Percentiles rank a stretch among this genome's conserved stretches.
Conservation (phyloP, 2,329 filamentous ascomycete genomes). For the Basipetospora chlamydospora region DNA sequence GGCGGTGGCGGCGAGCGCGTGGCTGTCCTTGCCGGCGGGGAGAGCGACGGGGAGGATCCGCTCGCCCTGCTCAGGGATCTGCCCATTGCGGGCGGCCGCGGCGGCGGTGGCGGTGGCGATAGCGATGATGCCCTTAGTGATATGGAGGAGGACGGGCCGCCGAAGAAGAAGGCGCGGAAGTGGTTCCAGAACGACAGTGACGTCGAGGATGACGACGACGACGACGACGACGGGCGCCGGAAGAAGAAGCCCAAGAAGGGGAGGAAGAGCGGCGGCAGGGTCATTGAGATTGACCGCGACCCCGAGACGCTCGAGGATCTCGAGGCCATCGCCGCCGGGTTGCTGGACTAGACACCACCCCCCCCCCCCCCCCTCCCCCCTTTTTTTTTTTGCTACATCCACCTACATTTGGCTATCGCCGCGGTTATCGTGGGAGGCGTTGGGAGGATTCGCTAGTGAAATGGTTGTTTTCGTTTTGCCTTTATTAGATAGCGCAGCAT, state of each 20-base stretch:
- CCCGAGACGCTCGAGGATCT: slow-evolving; percentile 69
- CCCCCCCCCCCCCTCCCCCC: too few relatives aligned
- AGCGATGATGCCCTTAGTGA: too few relatives aligned
- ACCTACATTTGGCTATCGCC: too few relatives aligned
- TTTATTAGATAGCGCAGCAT: too few relatives aligned
- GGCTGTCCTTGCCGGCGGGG: slow-evolving; percentile 22
- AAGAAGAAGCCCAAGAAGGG: slow-evolving; percentile 25
- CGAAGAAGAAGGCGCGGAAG: slow-evolving; percentile 48
- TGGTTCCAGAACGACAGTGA: slow-evolving; percentile 30
- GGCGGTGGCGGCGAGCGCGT: slow-evolving; percentile 15
- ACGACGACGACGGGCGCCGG: slow-evolving; percentile 24
- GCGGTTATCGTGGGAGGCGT: too few relatives aligned
- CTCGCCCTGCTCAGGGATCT: slow-evolving; percentile 43
- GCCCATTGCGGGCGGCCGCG: slow-evolving; percentile 33
- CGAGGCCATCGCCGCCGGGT: slow-evolving; percentile 59
- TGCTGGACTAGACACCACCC: slow-evolving; percentile 45
- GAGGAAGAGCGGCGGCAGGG: slow-evolving; percentile 33
- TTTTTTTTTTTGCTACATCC: too few relatives aligned
- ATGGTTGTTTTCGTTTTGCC: too few relatives aligned
- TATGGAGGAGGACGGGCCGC: slow-evolving; percentile 52
- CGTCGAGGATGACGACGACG: slow-evolving; percentile 53
- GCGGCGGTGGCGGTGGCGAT: slow-evolving; percentile 43
- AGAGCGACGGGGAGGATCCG: slow-evolving; percentile 28
- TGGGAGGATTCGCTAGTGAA: too few relatives aligned
- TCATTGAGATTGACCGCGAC: slow-evolving; percentile 49